Base-by-base conservation (phyloP, 2,329 filamentous ascomycete species). In the Nemania serpens region DNA sequence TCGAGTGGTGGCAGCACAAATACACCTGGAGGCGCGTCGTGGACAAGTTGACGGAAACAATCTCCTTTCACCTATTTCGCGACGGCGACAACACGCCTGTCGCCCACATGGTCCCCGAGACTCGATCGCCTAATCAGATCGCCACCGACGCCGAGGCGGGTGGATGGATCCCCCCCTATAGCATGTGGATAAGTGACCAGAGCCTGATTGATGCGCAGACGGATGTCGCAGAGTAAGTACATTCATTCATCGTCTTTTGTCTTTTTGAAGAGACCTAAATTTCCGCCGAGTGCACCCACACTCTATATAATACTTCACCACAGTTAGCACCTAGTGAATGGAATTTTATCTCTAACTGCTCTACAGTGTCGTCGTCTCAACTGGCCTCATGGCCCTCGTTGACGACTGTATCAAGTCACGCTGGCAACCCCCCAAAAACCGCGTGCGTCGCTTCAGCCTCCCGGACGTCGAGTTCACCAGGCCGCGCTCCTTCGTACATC, bases 121-220 rank as follows among this genome's bases (percentile, higher is more conserved):
- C 86, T 33, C 81, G 93, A 69, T 90, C 89, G 7, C 86, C 86
- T 5, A 83, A 83, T 70, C 89, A 97, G 75, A 80, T 87, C 10
- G 78, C 81, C 10, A 88, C 88, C 65, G 93, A 98, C 71, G 83
- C 88, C 68, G 81, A 80, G 50, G 91, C 91, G 66, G 93, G 93
- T 52, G 91, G 91, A 58, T 98, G 94, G 93, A 83, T 98, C 22
- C 91, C 92, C 57, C 93, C 92, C 5, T 96, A 90, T 74, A 91
- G 91, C 69, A 88, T 98, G 87, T 93, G 91, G 87, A 91, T 98
- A 73, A 91, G 85, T 69, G 91, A 97, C 74, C 78, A 85, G 61
- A 82, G 81, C 15, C 82, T 95, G 61, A 81, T 95, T 66, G 80
- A 84, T 34, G 87, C 85, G 67, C 79, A 86, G 73, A 90, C 89